A percentile compares a stretch with the other conserved stretches of the same genome.
phyloP scores from a whole-genome alignment of 1,284 basidiomycete species.

The Naganishia sp. region DNA sequence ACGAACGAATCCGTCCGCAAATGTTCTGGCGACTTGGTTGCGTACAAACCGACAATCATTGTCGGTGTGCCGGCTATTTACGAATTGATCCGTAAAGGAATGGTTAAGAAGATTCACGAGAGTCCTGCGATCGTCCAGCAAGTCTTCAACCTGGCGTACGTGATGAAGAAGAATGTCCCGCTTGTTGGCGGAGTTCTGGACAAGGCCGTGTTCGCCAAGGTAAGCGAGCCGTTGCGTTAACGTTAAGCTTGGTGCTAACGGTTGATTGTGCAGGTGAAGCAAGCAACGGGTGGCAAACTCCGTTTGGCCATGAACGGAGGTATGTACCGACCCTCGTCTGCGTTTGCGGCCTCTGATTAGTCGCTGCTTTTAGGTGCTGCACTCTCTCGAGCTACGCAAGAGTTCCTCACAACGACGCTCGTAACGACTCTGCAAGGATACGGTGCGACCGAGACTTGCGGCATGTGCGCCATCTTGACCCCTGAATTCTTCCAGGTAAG shows the following conservation, averaged over 20 bases:
- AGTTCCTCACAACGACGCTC: constrained; percentile 77
- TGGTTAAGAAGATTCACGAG: constrained; percentile 66
- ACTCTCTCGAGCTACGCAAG: constrained; percentile 79
- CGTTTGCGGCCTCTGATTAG: background rate
- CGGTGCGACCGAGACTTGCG: constrained; percentile 89
- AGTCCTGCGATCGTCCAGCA: constrained; percentile 53
- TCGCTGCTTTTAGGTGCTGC: constrained; percentile 63
- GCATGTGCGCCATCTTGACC: constrained; percentile 47
- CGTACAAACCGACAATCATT: constrained; percentile 75
- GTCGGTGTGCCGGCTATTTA: constrained; percentile 88
- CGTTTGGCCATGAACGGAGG: constrained; percentile 60
- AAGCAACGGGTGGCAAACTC: constrained; percentile 80
- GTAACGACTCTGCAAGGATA: constrained; percentile 83
- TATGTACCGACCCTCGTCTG: constrained; percentile 12
- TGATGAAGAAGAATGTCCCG: constrained; percentile 69
- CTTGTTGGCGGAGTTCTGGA: constrained; percentile 69
- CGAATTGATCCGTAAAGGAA: constrained; percentile 86
- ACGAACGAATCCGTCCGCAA: constrained; percentile 81
- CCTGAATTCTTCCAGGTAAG: constrained; percentile 38
- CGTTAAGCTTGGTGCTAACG: background rate
- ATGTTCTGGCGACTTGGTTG: constrained; percentile 77
- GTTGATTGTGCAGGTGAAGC: constrained; percentile 59
- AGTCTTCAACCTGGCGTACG: constrained; percentile 62
- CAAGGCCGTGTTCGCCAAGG: constrained; percentile 63
- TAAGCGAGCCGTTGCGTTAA: constrained; percentile 10